phyloP scores from a whole-genome alignment of 176 grass and related monocot genomes.

The Paspalum notatum region DNA sequence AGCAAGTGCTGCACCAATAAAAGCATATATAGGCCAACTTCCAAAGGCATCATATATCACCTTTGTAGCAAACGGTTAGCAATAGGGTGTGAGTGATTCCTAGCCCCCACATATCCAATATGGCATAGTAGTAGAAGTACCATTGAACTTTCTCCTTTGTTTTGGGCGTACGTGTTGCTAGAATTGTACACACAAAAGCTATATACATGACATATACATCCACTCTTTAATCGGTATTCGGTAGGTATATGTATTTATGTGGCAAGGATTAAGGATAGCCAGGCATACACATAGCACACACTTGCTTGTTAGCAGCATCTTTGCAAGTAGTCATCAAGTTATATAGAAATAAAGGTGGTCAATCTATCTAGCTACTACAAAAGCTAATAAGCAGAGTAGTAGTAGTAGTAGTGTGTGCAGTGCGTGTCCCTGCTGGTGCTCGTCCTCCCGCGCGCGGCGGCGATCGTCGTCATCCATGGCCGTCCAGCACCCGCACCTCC shows the following conservation, averaged over 20 bases:
- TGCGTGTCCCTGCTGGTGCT: neutral
- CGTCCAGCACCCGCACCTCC: conserved; percentile 41
- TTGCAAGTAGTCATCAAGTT: neutral
- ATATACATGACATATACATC: neutral
- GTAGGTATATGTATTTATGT: neutral
- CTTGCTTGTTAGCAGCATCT: neutral
- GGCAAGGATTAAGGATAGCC: conserved; percentile 2
- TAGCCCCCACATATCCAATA: conserved; percentile 8
- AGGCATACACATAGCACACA: neutral
- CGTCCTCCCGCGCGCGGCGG: neutral
- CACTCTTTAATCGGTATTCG: neutral
- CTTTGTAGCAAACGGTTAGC: neutral
- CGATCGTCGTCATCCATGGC: conserved; percentile 25
- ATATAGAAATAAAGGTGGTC: neutral
- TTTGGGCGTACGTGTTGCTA: neutral
- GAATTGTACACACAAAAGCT: neutral
- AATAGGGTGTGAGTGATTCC: neutral
- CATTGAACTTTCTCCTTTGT: neutral
- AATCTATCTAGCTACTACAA: neutral
- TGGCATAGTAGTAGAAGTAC: neutral
- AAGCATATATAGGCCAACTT: neutral
- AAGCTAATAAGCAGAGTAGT: neutral
- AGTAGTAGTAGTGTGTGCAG: neutral
- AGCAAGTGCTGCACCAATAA: neutral
- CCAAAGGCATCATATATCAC: neutral